Evolutionary conservation across 768 basidiomycete genomes (phyloP), one percentile per base, ranked within the genome.

Genomic region (Suillus occidentalis): DNA sequence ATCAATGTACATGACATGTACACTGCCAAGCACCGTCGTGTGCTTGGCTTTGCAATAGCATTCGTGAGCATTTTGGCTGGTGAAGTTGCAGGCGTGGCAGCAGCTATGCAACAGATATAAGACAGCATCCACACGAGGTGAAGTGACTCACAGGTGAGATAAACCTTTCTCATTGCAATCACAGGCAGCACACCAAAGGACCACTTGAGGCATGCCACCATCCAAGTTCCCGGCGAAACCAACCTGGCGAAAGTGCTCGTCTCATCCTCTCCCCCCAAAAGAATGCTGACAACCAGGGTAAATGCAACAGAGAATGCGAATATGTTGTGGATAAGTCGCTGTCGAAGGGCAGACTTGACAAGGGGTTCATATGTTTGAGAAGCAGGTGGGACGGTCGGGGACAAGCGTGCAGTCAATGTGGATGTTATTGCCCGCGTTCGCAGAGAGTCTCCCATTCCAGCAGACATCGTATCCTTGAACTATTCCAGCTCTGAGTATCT

Each of bases 281-380:
- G 53, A 3, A 78, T 72, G 18, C 76, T 74, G 1, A 80, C 76
- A 6, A 71, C 70, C 77, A 86, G 87, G 7, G 82, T 84, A 64
- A 81, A 79, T 5, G 81, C 69, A 0, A 78, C 78, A 40, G 88
- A 85, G 40, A 79, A 80, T 10, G 82, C 72, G 64, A 92, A 84
- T 39, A 89, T 81, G 65, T 78, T 78, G 67, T 81, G 79, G 28
- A 83, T 76, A 8, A 91, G 83, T 47, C 90, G 85, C 69, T 86
- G 85, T 60, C 80, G 83, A 55, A 92, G 81, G 6, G 88, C 80
- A 3, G 82, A 75, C 70, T 88, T 90, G 2, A 87, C 84, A 53
- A 86, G 82, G 10, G 89, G 89, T 67, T 90, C 88, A 71, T 87
- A 92, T 1, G 80, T 76, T 67, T 87, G 83, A 6, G 82, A 76